These are phyloP conservation scores for Klebsormidium nitens DNA, from an alignment of 139 green algal genomes.

Conservation along the genomic window DNA sequence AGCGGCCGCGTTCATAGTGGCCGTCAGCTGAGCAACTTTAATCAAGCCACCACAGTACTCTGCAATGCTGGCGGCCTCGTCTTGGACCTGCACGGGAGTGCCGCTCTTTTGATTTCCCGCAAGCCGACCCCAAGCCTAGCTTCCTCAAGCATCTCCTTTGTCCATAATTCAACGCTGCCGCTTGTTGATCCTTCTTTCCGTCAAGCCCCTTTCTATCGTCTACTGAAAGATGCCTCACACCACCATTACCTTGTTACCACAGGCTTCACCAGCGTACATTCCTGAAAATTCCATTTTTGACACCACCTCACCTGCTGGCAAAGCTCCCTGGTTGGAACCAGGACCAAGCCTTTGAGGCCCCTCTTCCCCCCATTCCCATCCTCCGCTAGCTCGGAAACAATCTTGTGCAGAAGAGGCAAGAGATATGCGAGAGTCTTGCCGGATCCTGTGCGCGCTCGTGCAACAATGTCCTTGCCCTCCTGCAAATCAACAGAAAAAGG, in stretches of 20 bases:
- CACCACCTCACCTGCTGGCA: conserved; percentile 82
- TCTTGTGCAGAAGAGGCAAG: conserved; percentile 44
- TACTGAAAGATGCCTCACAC: too few species aligned
- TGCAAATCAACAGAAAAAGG: conserved; percentile 17
- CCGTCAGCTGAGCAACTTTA: conserved; percentile 12
- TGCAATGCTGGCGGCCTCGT: conserved; percentile 43
- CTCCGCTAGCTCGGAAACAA: neutral
- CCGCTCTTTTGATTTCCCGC: too few species aligned
- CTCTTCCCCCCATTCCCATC: neutral
- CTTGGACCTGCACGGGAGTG: conserved; percentile 30
- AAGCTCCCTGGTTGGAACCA: conserved; percentile 90
- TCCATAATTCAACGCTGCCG: too few species aligned
- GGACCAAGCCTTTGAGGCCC: conserved; percentile 45
- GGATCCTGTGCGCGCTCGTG: conserved; percentile 33
- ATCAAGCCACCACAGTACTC: conserved; percentile 36
- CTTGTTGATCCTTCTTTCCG: too few species aligned
- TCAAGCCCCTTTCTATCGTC: too few species aligned
- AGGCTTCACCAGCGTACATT: too few species aligned
- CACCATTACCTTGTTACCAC: too few species aligned
- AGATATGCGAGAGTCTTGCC: conserved; percentile 49
- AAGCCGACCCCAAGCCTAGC: too few species aligned
- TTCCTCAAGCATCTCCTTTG: too few species aligned
- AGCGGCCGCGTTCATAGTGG: neutral
- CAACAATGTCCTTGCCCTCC: conserved; percentile 31
- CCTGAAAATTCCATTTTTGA: too few species aligned